Evolutionary conservation across 208 protist species (phyloP).

Genomic region (Balamuthia mandrillaris): DNA sequence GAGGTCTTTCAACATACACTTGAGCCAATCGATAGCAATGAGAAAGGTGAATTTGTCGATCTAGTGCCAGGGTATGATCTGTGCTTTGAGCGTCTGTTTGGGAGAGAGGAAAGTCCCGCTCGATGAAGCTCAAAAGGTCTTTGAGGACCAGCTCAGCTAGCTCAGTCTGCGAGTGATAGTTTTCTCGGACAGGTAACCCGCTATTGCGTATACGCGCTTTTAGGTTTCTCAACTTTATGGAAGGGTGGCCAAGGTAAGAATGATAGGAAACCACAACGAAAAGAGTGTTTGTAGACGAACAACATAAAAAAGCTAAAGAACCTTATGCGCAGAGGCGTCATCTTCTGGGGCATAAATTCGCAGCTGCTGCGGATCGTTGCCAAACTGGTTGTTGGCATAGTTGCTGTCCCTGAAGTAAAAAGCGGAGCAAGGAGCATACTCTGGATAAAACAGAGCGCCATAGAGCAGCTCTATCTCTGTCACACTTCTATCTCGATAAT

Average conservation of each 20-base stretch:
- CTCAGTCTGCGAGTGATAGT: neutral
- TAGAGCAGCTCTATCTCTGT: conserved; percentile 33
- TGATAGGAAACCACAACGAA: neutral
- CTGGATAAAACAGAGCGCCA: conserved; percentile 13
- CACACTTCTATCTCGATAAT: neutral
- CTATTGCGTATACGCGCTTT: neutral
- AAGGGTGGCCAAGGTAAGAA: neutral
- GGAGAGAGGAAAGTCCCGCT: neutral
- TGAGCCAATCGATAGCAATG: neutral
- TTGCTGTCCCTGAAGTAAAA: conserved; percentile 12
- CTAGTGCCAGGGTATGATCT: neutral
- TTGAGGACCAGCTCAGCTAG: neutral
- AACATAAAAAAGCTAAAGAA: no score
- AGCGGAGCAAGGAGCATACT: neutral
- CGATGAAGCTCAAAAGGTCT: neutral
- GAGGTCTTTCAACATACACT: neutral
- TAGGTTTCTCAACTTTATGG: neutral
- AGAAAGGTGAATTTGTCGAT: neutral
- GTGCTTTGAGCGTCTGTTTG: neutral
- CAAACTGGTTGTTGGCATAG: neutral
- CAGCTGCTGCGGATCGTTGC: neutral
- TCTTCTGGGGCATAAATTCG: neutral
- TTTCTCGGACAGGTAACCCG: neutral
- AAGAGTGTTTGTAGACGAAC: no score
- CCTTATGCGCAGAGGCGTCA: no score